Base-by-base conservation (phyloP, 768 basidiomycete species). In the Serendipita vermifera region DNA sequence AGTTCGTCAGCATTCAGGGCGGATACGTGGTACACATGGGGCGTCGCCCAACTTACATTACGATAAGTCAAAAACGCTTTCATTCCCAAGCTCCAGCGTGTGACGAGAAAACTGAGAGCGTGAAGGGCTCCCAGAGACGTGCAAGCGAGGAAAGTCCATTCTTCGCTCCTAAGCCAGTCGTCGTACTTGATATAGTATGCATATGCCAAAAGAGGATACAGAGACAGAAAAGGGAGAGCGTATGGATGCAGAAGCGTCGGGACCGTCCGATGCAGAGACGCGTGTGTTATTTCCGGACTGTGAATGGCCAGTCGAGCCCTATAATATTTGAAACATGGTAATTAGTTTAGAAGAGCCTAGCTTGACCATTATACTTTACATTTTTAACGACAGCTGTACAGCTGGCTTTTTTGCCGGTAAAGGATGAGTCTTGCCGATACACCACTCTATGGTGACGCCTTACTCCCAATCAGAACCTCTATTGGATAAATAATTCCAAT, bases 121-220 rank as follows among this genome's bases (percentile, higher is more conserved):
- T 98, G 96, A 2, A 85, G 81, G 4, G 80, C 84, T 20, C 87
- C 87, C 5, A 99, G 77, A 2, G 81, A 70, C 13, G 93, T 84
- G 61, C 86, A 91, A 33, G 86, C 87, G 20, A 98, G 78, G 66
- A 98, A 99, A 0, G 96, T 94, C 93, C 93, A 98, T 67, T 98
- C 94, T 70, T 94, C 91, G 57, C 87, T 88, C 64, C 83, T 77
- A 55, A 97, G 72, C 86, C 88, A 96, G 59, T 82, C 72, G 63
- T 94, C 88, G 68, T 97, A 96, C 68, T 78, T 83, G 69, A 91
- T 68, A 63, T 84, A 88, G 74, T 97, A 98, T 20, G 92, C 85
- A 68, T 94, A 96, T 24, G 85, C 87, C 29, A 88, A 77, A 29
- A 91, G 66, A 0, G 88, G 88, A 60, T 90, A 91, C 48, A 90